Percentiles rank a stretch among this genome's conserved stretches.
phyloP scores from a whole-genome alignment of 345 rosid genomes.

The Acer negundo region DNA sequence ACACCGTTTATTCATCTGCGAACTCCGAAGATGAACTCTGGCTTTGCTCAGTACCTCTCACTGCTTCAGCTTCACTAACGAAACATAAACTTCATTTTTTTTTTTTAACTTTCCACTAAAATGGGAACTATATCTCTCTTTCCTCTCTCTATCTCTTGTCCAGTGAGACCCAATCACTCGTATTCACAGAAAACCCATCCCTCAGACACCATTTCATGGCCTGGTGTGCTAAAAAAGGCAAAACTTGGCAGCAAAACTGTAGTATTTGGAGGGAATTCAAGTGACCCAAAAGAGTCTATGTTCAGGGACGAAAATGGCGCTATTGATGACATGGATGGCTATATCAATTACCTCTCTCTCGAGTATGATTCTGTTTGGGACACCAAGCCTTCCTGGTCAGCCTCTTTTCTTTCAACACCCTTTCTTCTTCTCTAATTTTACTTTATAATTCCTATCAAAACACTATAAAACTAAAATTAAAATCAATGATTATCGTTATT shows the following conservation, averaged over 20 bases:
- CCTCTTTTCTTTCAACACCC: not conserved
- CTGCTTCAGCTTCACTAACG: not conserved
- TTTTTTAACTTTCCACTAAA: not conserved
- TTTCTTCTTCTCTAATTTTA: not conserved
- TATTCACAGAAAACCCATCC: constrained; percentile 10
- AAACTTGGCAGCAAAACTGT: constrained; percentile 30
- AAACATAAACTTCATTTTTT: not conserved
- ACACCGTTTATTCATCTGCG: no score
- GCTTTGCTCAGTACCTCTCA: not conserved
- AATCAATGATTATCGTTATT: not conserved
- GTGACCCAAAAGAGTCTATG: constrained; percentile 44
- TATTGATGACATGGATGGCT: constrained; percentile 86
- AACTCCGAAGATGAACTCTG: no score
- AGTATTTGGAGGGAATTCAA: constrained; percentile 42
- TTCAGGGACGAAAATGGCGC: constrained; percentile 69
- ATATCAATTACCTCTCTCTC: constrained; percentile 79
- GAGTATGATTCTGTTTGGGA: constrained; percentile 99
- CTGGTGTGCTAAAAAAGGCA: constrained; percentile 10
- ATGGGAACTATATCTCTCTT: constrained; percentile 34
- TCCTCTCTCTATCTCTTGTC: constrained; percentile 27
- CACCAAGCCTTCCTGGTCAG: constrained; percentile 89
- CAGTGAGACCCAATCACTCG: constrained; percentile 16
- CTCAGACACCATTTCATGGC: constrained; percentile 16
- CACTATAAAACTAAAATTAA: no score
- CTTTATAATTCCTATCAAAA: no score